These are phyloP conservation scores for Gracilaria caudata DNA, from an alignment of 23 red algal genomes.

Conservation along the genomic window DNA sequence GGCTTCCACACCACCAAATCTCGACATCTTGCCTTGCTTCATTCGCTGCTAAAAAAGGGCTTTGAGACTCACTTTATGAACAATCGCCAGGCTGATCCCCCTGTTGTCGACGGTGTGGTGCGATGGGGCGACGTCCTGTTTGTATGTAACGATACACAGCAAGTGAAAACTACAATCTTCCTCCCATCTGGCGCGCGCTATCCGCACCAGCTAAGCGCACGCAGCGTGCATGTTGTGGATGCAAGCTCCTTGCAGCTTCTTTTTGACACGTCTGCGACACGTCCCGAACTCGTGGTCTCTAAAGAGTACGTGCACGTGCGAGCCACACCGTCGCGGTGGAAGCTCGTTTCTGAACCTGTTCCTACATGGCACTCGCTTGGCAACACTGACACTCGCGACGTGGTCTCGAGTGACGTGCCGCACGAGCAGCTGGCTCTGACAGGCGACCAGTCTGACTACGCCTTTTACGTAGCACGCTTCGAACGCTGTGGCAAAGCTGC, in stretches of 20 bases:
- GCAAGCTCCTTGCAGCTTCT: neutral
- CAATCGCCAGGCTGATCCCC: conserved; percentile 16
- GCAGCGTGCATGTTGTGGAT: conserved; percentile 42
- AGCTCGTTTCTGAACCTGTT: conserved; percentile 16
- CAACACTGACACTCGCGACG: conserved; percentile 18
- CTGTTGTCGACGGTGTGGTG: conserved; percentile 8
- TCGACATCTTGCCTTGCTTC: conserved; percentile 63
- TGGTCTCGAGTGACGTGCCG: conserved; percentile 24
- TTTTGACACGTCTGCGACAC: conserved; percentile 55
- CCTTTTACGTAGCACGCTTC: conserved; percentile 63
- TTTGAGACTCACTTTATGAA: conserved; percentile 28
- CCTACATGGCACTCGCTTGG: neutral
- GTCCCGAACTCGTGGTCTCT: conserved; percentile 9
- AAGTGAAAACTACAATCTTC: neutral
- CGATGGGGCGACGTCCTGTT: conserved; percentile 65
- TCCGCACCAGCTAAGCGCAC: neutral
- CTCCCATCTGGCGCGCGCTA: conserved; percentile 9
- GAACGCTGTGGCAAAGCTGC: neutral
- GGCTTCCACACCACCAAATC: conserved; percentile 50
- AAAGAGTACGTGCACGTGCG: conserved; percentile 2
- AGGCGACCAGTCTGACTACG: conserved; percentile 66
- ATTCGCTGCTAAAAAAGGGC: conserved; percentile 39
- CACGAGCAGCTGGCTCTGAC: conserved; percentile 71
- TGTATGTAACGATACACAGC: conserved; percentile 71
- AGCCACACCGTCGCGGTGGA: neutral